Conservation (phyloP, 1,139 yeast species). For the Eremothecium coryli region DNA sequence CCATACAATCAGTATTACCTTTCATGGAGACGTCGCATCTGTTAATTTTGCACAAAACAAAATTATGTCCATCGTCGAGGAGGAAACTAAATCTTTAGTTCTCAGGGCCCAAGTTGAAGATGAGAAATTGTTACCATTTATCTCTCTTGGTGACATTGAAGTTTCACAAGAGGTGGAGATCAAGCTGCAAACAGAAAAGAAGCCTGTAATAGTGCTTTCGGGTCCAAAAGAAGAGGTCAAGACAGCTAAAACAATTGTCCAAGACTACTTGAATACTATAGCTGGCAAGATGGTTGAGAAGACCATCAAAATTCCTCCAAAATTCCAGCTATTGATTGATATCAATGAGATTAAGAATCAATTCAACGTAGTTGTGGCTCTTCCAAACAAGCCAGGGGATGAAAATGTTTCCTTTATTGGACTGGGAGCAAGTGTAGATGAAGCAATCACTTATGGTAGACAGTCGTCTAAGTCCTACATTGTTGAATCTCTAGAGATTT, state of each 20-base stretch:
- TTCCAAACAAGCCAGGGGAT: constrained; percentile 40
- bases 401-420: constrained; percentile 59
- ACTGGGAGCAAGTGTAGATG: constrained; percentile 41
- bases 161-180: constrained; percentile 19
- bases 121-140: constrained; percentile 44
- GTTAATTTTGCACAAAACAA: constrained; percentile 62
- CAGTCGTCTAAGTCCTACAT: constrained; percentile 44
- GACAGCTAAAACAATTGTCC: constrained; percentile 33
- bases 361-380: constrained; percentile 54
- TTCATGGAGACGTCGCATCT: constrained; percentile 84
- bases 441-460: constrained; percentile 51
- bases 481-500: constrained; percentile 68
- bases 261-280: constrained; percentile 39
- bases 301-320: constrained; percentile 39
- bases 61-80: constrained; percentile 65
- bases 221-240: constrained; percentile 32
- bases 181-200: constrained; percentile 15
- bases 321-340: constrained; percentile 44
- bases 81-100: constrained; percentile 55
- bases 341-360: constrained; percentile 39
- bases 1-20: constrained; percentile 47
- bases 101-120: constrained; percentile 40
- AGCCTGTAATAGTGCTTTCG: constrained; percentile 25
- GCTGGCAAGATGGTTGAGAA: constrained; percentile 38
- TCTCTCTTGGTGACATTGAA: constrained; percentile 29